phyloP scores from a whole-genome alignment of 805 yeast species.

The Yamadazyma laniorum region DNA sequence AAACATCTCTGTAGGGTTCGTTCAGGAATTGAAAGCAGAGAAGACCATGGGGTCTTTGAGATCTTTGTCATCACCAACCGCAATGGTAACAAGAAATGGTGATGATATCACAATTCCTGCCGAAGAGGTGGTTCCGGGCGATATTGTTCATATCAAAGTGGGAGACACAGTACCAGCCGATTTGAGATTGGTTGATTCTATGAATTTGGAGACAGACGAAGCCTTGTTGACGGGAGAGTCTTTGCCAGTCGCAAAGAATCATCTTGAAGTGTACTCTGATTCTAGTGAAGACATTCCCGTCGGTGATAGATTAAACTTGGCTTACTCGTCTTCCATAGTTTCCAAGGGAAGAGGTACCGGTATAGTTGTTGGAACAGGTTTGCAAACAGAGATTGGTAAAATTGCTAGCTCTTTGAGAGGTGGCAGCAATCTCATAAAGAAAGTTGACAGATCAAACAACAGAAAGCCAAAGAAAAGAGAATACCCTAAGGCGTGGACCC shows the following conservation, averaged over 20 bases:
- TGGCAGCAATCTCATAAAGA: constrained; percentile 22
- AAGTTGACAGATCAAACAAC: constrained; percentile 35
- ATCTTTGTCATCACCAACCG: constrained; percentile 46
- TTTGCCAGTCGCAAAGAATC: constrained; percentile 34
- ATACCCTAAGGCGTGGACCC: constrained; percentile 32
- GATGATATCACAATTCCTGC: constrained; percentile 33
- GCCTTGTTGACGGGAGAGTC: constrained; percentile 44
- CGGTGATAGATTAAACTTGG: constrained; percentile 37
- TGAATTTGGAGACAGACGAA: constrained; percentile 43
- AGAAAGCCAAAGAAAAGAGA: constrained; percentile 37
- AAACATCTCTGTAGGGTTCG: constrained; percentile 49
- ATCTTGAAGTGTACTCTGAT: constrained; percentile 35
- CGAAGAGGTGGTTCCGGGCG: constrained; percentile 47
- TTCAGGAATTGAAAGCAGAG: constrained; percentile 51
- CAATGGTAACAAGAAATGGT: constrained; percentile 45
- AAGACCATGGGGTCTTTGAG: constrained; percentile 50
- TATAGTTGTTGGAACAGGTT: constrained; percentile 37
- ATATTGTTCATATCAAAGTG: constrained; percentile 36
- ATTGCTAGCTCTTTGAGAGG: constrained; percentile 36
- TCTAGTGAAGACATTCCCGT: constrained; percentile 34
- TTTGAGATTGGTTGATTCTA: constrained; percentile 32
- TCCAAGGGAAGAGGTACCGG: constrained; percentile 44
- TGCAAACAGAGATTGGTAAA: constrained; percentile 41
- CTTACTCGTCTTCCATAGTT: constrained; percentile 36
- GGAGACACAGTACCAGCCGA: constrained; percentile 48